Evolutionary conservation across 352 stramenopile genomes (phyloP).

Genomic region (Globisporangium alternatum): DNA sequence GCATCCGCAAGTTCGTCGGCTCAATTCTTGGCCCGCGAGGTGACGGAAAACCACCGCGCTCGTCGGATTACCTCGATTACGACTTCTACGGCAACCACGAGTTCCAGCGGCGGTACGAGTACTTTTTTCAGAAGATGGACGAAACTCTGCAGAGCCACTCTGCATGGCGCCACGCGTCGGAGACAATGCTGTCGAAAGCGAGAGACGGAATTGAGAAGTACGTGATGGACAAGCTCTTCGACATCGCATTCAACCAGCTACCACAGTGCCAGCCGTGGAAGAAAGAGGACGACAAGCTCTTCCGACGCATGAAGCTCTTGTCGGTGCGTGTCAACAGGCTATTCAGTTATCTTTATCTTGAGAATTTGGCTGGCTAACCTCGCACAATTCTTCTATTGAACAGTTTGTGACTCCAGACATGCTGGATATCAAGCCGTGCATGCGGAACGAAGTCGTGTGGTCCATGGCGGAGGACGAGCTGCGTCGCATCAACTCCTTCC

Average conservation of each 20-base stretch:
- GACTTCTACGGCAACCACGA: slow-evolving; percentile 78
- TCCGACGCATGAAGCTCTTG: slow-evolving; percentile 79
- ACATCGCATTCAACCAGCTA: slow-evolving; percentile 76
- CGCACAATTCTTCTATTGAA: background rate
- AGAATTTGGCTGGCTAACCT: slow-evolving; percentile 5
- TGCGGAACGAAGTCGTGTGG: slow-evolving; percentile 90
- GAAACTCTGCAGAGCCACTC: slow-evolving; percentile 52
- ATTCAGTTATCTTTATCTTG: background rate
- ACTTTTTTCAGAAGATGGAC: slow-evolving; percentile 76
- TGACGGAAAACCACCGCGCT: slow-evolving; percentile 61
- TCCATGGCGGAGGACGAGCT: slow-evolving; percentile 88
- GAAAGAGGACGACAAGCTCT: slow-evolving; percentile 70
- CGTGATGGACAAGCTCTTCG: slow-evolving; percentile 87
- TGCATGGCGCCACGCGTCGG: slow-evolving; percentile 62
- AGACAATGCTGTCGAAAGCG: slow-evolving; percentile 55
- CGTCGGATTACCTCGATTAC: slow-evolving; percentile 75
- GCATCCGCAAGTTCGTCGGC: slow-evolving; percentile 71
- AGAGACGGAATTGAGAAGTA: slow-evolving; percentile 90
- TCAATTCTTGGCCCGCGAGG: slow-evolving; percentile 77
- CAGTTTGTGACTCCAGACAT: slow-evolving; percentile 84
- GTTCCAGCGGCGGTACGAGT: slow-evolving; percentile 56
- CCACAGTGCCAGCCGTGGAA: slow-evolving; percentile 60
- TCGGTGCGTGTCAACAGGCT: slow-evolving; percentile 36
- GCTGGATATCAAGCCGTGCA: slow-evolving; percentile 89
- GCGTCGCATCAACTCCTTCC: slow-evolving; percentile 85